Evolutionary conservation across 2,329 filamentous ascomycete species (phyloP).

Genomic region (Verticillium zaregamsianum): DNA sequence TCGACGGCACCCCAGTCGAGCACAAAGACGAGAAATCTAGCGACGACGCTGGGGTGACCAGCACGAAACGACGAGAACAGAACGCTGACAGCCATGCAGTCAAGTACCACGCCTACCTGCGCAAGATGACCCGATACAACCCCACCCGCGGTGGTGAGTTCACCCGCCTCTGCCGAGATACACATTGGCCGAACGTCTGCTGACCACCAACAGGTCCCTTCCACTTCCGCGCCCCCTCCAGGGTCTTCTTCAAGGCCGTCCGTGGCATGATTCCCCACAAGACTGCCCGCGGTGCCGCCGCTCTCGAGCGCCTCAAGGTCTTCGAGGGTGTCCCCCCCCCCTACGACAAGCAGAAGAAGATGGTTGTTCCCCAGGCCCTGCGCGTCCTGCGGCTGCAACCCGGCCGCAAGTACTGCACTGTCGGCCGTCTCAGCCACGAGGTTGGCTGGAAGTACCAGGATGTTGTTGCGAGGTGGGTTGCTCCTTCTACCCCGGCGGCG

Average conservation of each 20-base stretch:
- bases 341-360: constrained; percentile 99
- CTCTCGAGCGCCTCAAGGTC: constrained; percentile 97
- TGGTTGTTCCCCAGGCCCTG: constrained; percentile 97
- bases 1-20: not conserved
- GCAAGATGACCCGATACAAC: constrained; percentile 99
- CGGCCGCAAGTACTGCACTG: constrained; percentile 99
- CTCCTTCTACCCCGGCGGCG: not conserved
- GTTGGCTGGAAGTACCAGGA: constrained; percentile 99
- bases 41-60: constrained; percentile 9
- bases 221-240: constrained; percentile 98
- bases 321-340: constrained; percentile 99
- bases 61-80: not conserved
- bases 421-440: constrained; percentile 96
- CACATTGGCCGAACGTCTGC: constrained; percentile 9
- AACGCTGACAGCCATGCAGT: constrained; percentile 53
- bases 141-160: constrained; percentile 91
- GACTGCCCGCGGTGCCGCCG: constrained; percentile 94
- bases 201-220: constrained; percentile 70
- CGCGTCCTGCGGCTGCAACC: constrained; percentile 95
- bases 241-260: constrained; percentile 99
- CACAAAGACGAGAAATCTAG: not conserved
- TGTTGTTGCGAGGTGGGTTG: constrained; percentile 88
- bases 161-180: constrained; percentile 12
- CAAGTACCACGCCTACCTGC: constrained; percentile 99
- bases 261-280: constrained; percentile 99